These are phyloP conservation scores for Cladosporium halotolerans DNA, from an alignment of 2,329 filamentous ascomycete species.

Conservation along the genomic window DNA sequence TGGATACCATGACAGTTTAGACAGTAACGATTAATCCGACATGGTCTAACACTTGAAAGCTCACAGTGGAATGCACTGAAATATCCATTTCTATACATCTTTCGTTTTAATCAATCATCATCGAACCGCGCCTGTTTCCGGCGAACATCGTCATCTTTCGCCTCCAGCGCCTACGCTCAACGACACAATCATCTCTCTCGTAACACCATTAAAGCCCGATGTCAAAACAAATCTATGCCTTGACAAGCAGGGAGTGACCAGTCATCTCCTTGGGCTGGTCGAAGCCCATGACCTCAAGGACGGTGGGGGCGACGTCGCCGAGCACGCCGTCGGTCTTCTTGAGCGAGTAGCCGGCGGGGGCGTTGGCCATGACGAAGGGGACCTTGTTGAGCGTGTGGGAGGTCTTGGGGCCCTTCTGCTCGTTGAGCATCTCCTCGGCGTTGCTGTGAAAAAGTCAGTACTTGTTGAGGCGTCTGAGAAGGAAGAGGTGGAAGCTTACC, in stretches of 20 bases:
- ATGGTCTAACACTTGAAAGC: no score
- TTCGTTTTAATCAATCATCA: no score
- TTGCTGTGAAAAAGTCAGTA: constrained; percentile 48
- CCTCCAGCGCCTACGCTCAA: constrained; percentile 12
- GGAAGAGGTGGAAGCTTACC: constrained; percentile 42
- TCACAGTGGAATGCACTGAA: no score
- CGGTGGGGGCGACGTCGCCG: constrained; percentile 92
- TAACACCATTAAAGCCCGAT: background rate
- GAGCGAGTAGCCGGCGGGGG: constrained; percentile 80
- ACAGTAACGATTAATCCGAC: no score
- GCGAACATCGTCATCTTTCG: background rate
- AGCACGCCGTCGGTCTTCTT: constrained; percentile 83
- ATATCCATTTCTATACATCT: no score
- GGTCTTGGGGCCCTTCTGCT: constrained; percentile 94
- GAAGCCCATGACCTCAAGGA: constrained; percentile 85
- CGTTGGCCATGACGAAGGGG: constrained; percentile 96
- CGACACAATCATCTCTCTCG: constrained; percentile 3
- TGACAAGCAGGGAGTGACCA: constrained; percentile 74
- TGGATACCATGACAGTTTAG: no score
- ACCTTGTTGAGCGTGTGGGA: constrained; percentile 98
- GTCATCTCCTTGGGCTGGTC: constrained; percentile 89
- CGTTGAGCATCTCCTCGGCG: constrained; percentile 97
- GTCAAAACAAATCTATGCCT: constrained; percentile 42
- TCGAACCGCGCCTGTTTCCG: no score
- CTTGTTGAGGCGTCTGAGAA: background rate